Conservation (phyloP, 257 asterid genomes). For the Solanum habrochaites region DNA sequence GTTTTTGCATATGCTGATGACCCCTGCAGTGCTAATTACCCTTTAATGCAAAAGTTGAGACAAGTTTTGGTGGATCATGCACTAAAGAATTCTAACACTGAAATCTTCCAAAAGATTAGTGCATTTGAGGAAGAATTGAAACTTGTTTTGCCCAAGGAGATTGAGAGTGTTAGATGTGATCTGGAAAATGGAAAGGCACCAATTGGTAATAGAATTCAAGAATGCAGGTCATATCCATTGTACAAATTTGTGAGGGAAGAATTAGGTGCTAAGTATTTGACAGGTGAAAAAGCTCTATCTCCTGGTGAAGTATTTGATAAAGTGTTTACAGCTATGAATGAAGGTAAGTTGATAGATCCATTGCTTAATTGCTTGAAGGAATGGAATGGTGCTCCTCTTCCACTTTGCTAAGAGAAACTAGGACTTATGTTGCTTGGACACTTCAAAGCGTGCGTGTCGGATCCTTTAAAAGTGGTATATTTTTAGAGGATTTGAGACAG, state of each 20-base stretch:
- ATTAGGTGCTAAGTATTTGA: not conserved
- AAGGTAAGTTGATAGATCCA: conserved; percentile 14
- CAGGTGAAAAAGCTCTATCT: conserved; percentile 9
- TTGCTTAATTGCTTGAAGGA: conserved; percentile 13
- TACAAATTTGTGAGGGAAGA: conserved; percentile 21
- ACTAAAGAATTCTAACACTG: not conserved
- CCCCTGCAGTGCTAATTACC: conserved; percentile 14
- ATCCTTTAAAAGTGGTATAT: not conserved
- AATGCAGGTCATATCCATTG: conserved; percentile 17
- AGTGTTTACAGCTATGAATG: conserved; percentile 14
- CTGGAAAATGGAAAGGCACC: conserved; percentile 7
- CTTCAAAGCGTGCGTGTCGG: not conserved
- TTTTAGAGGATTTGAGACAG: not conserved
- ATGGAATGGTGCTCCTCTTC: conserved; percentile 23
- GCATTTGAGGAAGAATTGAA: conserved; percentile 16
- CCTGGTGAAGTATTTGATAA: conserved; percentile 21
- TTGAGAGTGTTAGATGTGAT: conserved; percentile 7
- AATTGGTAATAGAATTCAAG: conserved; percentile 8
- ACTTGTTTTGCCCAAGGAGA: conserved; percentile 11
- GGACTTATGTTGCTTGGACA: not conserved
- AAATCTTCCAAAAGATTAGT: conserved; percentile 11
- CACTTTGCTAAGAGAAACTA: not conserved
- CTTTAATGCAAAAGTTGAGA: conserved; percentile 15
- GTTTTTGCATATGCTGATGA: conserved; percentile 13
- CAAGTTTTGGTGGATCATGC: conserved; percentile 13